Conservation (phyloP, 1,139 yeast species). For the Spencermartinsiella ligniputridi region DNA sequence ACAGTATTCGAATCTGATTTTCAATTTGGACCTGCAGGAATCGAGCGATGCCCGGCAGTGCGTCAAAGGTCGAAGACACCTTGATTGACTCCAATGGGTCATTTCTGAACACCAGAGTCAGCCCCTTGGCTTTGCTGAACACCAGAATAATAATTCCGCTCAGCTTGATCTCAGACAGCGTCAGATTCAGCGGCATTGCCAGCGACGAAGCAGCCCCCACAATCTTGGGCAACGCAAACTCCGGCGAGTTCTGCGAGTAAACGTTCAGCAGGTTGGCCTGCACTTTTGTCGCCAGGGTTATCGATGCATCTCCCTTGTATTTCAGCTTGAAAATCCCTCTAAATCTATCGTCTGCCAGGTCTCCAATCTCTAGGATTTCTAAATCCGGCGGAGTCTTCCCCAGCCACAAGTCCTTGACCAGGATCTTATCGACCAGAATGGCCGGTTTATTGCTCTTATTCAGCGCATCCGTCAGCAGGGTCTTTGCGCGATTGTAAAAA, state of each 20-base stretch:
- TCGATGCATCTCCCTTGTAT: constrained; percentile 75
- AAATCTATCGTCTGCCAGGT: constrained; percentile 71
- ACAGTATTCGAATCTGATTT: constrained; percentile 69
- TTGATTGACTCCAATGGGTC: constrained; percentile 82
- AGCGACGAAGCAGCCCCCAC: constrained; percentile 64
- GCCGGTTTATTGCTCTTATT: constrained; percentile 72
- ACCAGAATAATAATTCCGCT: constrained; percentile 83
- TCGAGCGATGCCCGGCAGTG: constrained; percentile 75
- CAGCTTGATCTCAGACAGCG: constrained; percentile 65
- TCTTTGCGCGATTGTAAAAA: constrained; percentile 61
- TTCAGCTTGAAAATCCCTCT: constrained; percentile 81
- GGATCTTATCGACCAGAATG: constrained; percentile 68
- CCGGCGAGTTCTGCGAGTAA: constrained; percentile 45
- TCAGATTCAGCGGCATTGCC: constrained; percentile 73
- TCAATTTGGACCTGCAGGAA: constrained; percentile 81
- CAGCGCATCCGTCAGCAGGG: constrained; percentile 68
- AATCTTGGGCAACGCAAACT: constrained; percentile 63
- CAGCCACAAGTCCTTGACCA: constrained; percentile 68
- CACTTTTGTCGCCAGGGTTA: constrained; percentile 75
- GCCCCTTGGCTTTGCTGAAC: constrained; percentile 74
- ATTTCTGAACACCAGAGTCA: constrained; percentile 80
- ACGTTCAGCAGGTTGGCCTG: constrained; percentile 82
- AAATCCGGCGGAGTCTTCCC: constrained; percentile 76
- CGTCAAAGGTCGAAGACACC: constrained; percentile 81
- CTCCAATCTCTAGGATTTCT: constrained; percentile 84